Conservation (phyloP, 2,329 filamentous ascomycete genomes). For the Xylariaceae sp. region DNA sequence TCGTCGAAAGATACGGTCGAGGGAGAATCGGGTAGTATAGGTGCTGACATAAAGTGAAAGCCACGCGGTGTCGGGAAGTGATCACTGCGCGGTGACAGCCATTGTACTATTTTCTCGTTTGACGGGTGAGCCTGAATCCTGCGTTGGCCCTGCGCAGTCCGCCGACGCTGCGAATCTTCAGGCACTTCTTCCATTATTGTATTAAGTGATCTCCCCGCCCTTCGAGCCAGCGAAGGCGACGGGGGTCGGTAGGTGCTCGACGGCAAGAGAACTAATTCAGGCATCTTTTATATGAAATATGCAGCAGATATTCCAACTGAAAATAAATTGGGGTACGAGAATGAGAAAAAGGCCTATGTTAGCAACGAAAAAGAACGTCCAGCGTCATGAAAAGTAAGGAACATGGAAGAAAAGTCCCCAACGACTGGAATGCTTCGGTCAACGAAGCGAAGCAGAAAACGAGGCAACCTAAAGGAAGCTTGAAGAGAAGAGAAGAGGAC, state of each 20-base stretch:
- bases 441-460: conserved; percentile 51
- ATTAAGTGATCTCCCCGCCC: conserved; percentile 63
- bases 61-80: conserved; percentile 78
- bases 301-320: conserved; percentile 30
- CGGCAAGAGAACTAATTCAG: conserved; percentile 52
- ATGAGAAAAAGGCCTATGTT: conserved; percentile 20
- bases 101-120: conserved; percentile 61
- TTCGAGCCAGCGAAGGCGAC: conserved; percentile 64
- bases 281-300: conserved; percentile 50
- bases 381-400: conserved; percentile 43
- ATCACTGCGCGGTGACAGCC: conserved; percentile 65
- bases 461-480: conserved; percentile 44
- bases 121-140: conserved; percentile 42
- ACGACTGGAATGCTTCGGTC: conserved; percentile 55
- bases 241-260: conserved; percentile 53
- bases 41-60: conserved; percentile 68
- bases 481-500: conserved; percentile 36
- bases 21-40: conserved; percentile 67
- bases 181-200: conserved; percentile 68
- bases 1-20: conserved; percentile 61
- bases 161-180: conserved; percentile 46
- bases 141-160: conserved; percentile 37
- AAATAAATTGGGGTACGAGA: conserved; percentile 32
- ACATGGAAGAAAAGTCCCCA: conserved; percentile 38
- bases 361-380: conserved; percentile 43